These are phyloP conservation scores for Platanthera zijinensis DNA, from an alignment of 106 monocot genomes.

Conservation along the genomic window DNA sequence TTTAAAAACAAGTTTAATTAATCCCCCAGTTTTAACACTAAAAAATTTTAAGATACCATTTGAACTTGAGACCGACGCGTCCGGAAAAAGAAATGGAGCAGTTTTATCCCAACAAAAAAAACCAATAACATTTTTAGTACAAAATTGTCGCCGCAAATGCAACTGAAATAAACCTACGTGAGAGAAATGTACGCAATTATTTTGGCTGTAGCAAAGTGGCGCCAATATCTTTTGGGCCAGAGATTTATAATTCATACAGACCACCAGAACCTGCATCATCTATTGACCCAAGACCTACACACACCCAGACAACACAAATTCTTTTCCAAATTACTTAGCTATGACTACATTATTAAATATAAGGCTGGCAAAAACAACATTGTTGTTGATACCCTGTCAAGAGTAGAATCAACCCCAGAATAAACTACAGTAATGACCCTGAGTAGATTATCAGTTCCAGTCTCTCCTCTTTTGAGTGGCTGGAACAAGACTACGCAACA, in stretches of 20 bases:
- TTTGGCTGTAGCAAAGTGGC: neutral
- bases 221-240: neutral
- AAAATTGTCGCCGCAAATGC: neutral
- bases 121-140: too few species aligned
- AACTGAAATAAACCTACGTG: neutral
- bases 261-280: too few species aligned
- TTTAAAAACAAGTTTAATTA: too few species aligned
- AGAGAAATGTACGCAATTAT: neutral
- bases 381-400: neutral
- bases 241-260: too few species aligned
- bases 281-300: too few species aligned
- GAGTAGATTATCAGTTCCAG: neutral
- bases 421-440: neutral
- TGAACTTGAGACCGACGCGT: too few species aligned
- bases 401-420: neutral
- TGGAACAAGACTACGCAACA: too few species aligned
- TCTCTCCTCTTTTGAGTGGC: neutral
- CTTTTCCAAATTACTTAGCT: too few species aligned
- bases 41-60: too few species aligned
- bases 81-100: too few species aligned
- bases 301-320: neutral
- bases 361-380: neutral
- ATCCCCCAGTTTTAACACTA: too few species aligned
- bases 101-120: too few species aligned
- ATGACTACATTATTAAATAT: neutral